Base-by-base conservation (phyloP, 768 basidiomycete genomes). In the Tubosaeta brunneosetosa region DNA sequence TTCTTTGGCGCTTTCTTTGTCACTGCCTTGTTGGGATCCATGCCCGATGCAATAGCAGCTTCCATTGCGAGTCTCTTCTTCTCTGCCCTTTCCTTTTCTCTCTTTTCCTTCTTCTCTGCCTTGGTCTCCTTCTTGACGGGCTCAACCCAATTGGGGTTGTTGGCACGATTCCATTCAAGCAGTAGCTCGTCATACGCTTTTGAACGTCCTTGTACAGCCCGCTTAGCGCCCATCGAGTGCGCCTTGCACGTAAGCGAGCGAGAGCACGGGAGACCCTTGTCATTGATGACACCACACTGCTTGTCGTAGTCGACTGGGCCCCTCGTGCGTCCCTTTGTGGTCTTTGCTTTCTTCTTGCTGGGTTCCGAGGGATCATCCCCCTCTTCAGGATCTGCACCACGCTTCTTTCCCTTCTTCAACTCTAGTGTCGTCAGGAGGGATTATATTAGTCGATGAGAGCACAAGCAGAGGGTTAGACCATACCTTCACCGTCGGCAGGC, bases 171-270 rank as follows among this genome's bases (percentile, higher is more conserved):
- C 92, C 92, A 98, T 48, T 97, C 94, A 25, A 91, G 77, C 16
- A 94, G 78, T 4, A 99, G 80, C 40, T 86, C 86, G 63, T 97
- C 94, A 64, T 92, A 98, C 7, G 73, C 68, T 48, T 86, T 80
- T 1, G 90, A 88, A 4, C 95, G 90, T 32, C 91, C 91, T 55
- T 81, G 79, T 1, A 99, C 94, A 9, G 88, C 83, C 16, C 95
- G 88, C 70, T 99, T 99, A 11, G 92, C 89, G 13, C 92, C 92
- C 86, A 99, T 95, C 2, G 91, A 88, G 66, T 99, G 95, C 6
- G 95, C 92, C 71, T 99, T 99, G 76, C 95, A 99, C 0, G 95
- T 97, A 34, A 99, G 79, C 7, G 93, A 93, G 26, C 95, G 89
- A 12, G 93, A 92, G 66, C 95, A 99, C 0, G 91, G 93, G 7